These are phyloP conservation scores for Nakazawaea molendinolei DNA, from an alignment of 805 yeast genomes.

Conservation along the genomic window DNA sequence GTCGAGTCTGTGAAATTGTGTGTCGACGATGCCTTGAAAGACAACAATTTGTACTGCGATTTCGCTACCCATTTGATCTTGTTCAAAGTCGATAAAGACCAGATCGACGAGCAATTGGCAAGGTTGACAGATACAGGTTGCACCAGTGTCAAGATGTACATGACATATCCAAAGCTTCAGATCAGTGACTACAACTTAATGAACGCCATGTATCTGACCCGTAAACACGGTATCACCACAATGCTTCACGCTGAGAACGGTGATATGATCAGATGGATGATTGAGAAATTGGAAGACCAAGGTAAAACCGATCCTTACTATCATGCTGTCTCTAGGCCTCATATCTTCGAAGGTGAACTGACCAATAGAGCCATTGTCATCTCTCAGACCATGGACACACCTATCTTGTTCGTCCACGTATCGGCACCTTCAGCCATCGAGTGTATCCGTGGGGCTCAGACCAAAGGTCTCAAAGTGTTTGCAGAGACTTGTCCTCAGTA, in stretches of 20 bases:
- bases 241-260: constrained; percentile 19
- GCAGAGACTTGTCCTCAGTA: constrained; percentile 19
- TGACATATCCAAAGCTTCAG: constrained; percentile 17
- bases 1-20: constrained; percentile 17
- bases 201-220: constrained; percentile 13
- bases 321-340: constrained; percentile 17
- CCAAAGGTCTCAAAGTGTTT: constrained; percentile 14
- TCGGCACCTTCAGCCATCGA: constrained; percentile 16
- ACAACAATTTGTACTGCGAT: constrained; percentile 34
- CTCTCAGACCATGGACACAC: constrained; percentile 15
- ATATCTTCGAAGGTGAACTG: constrained; percentile 16
- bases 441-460: constrained; percentile 15
- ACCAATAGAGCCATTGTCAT: constrained; percentile 15
- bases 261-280: constrained; percentile 16
- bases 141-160: constrained; percentile 17
- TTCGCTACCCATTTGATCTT: constrained; percentile 43
- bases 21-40: constrained; percentile 24
- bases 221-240: constrained; percentile 16
- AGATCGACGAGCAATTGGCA: constrained; percentile 11
- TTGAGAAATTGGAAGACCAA: constrained; percentile 15
- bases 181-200: constrained; percentile 15
- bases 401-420: constrained; percentile 17
- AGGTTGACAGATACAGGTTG: constrained; percentile 12
- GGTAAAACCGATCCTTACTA: constrained; percentile 15
- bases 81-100: constrained; percentile 16